Evolutionary conservation across 208 protist genomes (phyloP).

Genomic region (Leishmania gerbilli): DNA sequence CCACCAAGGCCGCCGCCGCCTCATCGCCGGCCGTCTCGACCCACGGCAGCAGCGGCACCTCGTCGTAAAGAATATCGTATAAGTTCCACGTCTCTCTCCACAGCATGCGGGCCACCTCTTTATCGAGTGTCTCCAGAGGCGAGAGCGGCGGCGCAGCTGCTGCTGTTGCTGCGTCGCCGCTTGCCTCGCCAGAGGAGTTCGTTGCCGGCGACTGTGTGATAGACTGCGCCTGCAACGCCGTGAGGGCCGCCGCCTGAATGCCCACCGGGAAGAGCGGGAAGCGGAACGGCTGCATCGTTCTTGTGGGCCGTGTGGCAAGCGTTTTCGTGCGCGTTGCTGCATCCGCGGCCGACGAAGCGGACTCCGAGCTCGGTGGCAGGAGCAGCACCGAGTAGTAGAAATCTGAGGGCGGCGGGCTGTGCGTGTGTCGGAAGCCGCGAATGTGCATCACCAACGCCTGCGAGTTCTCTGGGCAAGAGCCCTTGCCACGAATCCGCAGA

Average conservation of each 20-base stretch:
- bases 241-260: constrained; percentile 34
- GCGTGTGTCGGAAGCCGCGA: constrained; percentile 71
- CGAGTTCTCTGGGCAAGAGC: constrained; percentile 83
- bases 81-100: constrained; percentile 91
- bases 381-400: constrained; percentile 10
- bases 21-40: constrained; percentile 2
- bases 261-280: constrained; percentile 71
- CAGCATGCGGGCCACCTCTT: constrained; percentile 26
- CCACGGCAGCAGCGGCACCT: constrained; percentile 63
- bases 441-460: constrained; percentile 78
- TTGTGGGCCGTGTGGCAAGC: not conserved
- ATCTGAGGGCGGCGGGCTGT: constrained; percentile 40
- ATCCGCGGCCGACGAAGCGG: not conserved
- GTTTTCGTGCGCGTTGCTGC: not conserved
- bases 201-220: not conserved
- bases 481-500: constrained; percentile 78
- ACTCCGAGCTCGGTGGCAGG: not conserved
- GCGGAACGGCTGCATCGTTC: constrained; percentile 27
- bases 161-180: not conserved
- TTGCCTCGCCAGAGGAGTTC: not conserved
- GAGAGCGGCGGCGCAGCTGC: not conserved
- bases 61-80: constrained; percentile 85
- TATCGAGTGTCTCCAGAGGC: not conserved
- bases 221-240: constrained; percentile 5
- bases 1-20: constrained; percentile 4